A percentile compares a stretch with the other conserved stretches of the same genome.
Evolutionary conservation across 1,284 basidiomycete species (phyloP).

Genomic region (Wallemia ichthyophaga): DNA sequence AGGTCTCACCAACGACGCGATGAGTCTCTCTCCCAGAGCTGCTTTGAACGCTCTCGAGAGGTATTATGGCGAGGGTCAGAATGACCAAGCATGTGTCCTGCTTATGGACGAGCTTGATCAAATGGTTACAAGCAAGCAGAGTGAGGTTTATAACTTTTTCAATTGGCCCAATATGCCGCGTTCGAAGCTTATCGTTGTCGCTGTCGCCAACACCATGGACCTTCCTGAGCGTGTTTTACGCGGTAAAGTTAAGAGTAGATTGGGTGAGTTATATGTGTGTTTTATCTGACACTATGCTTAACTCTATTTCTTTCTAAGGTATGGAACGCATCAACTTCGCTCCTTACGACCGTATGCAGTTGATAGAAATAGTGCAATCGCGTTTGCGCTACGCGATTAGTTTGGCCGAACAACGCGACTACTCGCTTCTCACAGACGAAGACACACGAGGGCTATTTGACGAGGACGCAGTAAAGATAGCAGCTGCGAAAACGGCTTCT

Average conservation of each 20-base stretch:
- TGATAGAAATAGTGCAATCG: conserved; percentile 60
- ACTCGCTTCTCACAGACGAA: conserved; percentile 19
- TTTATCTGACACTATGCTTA: background rate
- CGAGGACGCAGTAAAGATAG: conserved; percentile 53
- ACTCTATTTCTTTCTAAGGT: background rate
- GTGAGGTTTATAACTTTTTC: conserved; percentile 98
- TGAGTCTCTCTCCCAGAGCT: conserved; percentile 7
- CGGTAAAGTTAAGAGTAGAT: conserved; percentile 64
- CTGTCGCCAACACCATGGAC: conserved; percentile 96
- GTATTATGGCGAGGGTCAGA: background rate
- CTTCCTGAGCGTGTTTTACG: conserved; percentile 76
- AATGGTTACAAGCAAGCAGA: conserved; percentile 76
- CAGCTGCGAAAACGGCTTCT: conserved; percentile 65
- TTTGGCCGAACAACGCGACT: conserved; percentile 25
- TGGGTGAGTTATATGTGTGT: conserved; percentile 25
- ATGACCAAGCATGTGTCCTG: conserved; percentile 25
- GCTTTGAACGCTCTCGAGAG: background rate
- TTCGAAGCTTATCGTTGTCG: conserved; percentile 71
- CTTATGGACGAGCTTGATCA: conserved; percentile 97
- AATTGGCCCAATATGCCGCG: conserved; percentile 83
- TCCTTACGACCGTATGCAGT: conserved; percentile 52
- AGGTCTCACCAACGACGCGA: conserved; percentile 42
- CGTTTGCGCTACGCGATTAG: conserved; percentile 15
- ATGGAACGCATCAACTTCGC: conserved; percentile 85
- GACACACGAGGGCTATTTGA: conserved; percentile 30